Conservation (phyloP, 768 basidiomycete genomes). For the Dioszegia aurantiaca region DNA sequence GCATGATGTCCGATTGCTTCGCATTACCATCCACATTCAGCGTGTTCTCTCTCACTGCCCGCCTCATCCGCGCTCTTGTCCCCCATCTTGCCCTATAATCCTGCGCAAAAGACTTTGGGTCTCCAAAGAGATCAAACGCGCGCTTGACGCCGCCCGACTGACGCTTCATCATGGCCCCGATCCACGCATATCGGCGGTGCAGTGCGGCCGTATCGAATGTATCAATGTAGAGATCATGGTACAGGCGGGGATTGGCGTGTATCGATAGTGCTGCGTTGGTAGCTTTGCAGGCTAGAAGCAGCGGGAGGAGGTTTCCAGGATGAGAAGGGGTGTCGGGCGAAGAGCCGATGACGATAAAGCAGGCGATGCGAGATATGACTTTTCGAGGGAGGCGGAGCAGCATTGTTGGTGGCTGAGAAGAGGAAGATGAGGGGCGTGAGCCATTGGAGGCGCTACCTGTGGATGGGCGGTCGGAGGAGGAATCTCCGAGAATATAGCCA, state of each 20-base stretch:
- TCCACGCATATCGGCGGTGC: conserved; percentile 40
- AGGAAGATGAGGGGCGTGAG: not conserved
- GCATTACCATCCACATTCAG: not conserved
- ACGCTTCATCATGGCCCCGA: conserved; percentile 18
- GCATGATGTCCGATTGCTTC: conserved; percentile 17
- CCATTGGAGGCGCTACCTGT: not conserved
- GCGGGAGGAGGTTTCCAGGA: not conserved
- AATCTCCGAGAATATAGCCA: conserved; percentile 17
- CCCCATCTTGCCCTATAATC: conserved; percentile 46
- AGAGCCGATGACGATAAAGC: conserved; percentile 27
- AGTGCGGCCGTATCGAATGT: conserved; percentile 48
- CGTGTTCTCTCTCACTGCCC: conserved; percentile 21
- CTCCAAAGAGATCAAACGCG: conserved; percentile 35
- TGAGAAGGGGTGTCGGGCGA: conserved; percentile 1
- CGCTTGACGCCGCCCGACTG: conserved; percentile 15
- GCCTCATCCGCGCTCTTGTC: conserved; percentile 30
- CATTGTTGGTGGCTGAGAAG: not conserved
- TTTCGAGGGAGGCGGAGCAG: conserved; percentile 24
- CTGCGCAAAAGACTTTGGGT: conserved; percentile 39
- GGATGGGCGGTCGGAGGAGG: conserved; percentile 13
- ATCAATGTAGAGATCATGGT: conserved; percentile 35
- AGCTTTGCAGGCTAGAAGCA: conserved; percentile 22
- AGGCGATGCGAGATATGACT: conserved; percentile 26
- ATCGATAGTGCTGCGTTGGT: conserved; percentile 36
- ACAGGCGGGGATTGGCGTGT: conserved; percentile 42